Base-by-base conservation (phyloP, 805 yeast genomes). In the Spathaspora boniae region DNA sequence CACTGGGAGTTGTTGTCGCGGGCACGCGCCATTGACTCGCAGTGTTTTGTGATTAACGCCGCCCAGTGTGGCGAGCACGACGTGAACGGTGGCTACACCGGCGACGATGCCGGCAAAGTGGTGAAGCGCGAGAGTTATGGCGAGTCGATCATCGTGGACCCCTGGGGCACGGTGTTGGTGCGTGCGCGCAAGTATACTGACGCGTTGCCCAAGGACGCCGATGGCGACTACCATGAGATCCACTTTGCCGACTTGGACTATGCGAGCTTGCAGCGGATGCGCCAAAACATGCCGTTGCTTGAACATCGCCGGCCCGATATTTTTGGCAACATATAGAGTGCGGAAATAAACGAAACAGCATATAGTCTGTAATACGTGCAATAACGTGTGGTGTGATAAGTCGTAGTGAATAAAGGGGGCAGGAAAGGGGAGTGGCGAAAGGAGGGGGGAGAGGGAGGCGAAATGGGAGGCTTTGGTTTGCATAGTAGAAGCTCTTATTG, bases 11-110 rank as follows among this genome's bases (percentile, higher is more conserved):
- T 76, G 1, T 65, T 91, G 34, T 96, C 86, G 2, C 68, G 78
- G 18, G 82, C 95, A 0, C 66, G 97, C 31, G 98, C 98, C 4
- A 73, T 91, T 9, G 96, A 89, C 53, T 74, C 91, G 1, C 98
- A 93, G 58, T 69, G 83, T 41, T 93, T 74, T 55, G 95, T 89
- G 5, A 65, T 91, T 4, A 76, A 88, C 83, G 89, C 97, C 2
- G 95, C 93, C 0, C 96, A 87, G 53, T 76, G 79, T 37, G 97
- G 97, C 2, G 58, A 61, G 26, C 96, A 88, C 54, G 78, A 80
- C 39, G 68, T 76, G 0, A 51, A 54, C 22, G 75, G 65, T 31
- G 30, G 39, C 16, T 63, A 56, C 6, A n/a, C n/a, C n/a, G 64
- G 60, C 12, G 46, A 45, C 7, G 44, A 33, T 5, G 53, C 40